Conservation (phyloP, 2,329 filamentous ascomycete species). For the Moelleriella libera region DNA sequence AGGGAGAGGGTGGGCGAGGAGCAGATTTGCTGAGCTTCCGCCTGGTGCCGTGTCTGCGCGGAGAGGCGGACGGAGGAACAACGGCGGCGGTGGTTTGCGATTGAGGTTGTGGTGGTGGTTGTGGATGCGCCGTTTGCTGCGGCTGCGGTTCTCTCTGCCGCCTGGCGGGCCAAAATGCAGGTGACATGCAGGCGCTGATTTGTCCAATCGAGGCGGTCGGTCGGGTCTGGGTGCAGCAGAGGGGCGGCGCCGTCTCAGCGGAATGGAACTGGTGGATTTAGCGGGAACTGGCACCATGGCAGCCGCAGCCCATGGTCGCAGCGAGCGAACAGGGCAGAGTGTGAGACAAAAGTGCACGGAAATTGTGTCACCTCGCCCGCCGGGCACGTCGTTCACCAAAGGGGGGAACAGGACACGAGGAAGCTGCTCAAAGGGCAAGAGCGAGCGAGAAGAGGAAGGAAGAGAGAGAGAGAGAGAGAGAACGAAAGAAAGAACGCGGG, state of each 20-base stretch:
- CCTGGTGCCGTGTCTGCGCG: background rate
- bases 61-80: background rate
- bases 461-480: too few species aligned
- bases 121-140: too few species aligned
- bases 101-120: background rate
- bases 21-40: background rate
- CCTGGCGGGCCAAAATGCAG: background rate
- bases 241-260: background rate
- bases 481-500: too few species aligned
- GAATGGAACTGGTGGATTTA: background rate
- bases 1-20: background rate
- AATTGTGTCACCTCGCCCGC: too few species aligned
- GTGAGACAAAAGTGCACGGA: too few species aligned
- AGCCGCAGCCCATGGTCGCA: too few species aligned
- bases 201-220: background rate
- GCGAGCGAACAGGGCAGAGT: too few species aligned
- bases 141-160: background rate
- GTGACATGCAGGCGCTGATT: background rate
- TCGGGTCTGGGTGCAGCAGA: background rate
- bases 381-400: too few species aligned
- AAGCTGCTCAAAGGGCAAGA: background rate
- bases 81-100: too few species aligned
- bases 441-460: background rate
- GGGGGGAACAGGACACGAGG: background rate
- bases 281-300: background rate